Evolutionary conservation across 805 yeast species (phyloP), one percentile per base, ranked within the genome.

Genomic region (Yarrowia divulgata): DNA sequence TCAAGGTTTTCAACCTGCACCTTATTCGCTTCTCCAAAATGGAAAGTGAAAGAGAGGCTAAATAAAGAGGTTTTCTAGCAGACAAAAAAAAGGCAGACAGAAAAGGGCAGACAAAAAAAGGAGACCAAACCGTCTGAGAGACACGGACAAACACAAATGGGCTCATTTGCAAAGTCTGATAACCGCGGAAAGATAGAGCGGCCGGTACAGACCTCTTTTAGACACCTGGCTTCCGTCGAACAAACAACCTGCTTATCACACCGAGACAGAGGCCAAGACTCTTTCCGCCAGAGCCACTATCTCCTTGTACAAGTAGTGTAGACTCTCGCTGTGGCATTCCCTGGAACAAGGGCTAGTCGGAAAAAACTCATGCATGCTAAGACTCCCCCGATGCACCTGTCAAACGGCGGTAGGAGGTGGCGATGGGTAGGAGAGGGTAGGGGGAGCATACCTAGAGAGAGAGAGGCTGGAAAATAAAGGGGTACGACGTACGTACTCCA

Each of bases 11-110:
- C 29, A 23, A 23, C 29, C 29, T 23, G 7, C n/a, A 54, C 45
- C 18, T 52, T 54, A 40, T 29, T 57, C 37, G 63, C 35, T 35
- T 19, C 19, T 54, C 45, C 45, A 55, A 57, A 57, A 57, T 29
- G 64, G 64, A 57, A 57, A 43, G 40, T 57, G 49, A 13, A 8
- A 57, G 49, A 57, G 64, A 57, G 64, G 13, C 49, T 40, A 57
- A 34, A 50, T 23, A 23, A 50, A 35, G 8, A n/a, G 3, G 4
- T 13, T 12, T 9, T 9, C 12, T 35, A 9, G 39, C 12, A 35
- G 9, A 10, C 49, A 34, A 32, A 32, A 48, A 48, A 48, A 48
- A 48, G 32, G 32, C 18, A n/a, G n/a, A n/a, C n/a, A n/a, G n/a
- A n/a, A n/a, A n/a, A n/a, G n/a, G n/a, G 39, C 12, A 35, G 9